Evolutionary conservation across 768 basidiomycete genomes (phyloP).

Genomic region (Dentipellis fragilis): DNA sequence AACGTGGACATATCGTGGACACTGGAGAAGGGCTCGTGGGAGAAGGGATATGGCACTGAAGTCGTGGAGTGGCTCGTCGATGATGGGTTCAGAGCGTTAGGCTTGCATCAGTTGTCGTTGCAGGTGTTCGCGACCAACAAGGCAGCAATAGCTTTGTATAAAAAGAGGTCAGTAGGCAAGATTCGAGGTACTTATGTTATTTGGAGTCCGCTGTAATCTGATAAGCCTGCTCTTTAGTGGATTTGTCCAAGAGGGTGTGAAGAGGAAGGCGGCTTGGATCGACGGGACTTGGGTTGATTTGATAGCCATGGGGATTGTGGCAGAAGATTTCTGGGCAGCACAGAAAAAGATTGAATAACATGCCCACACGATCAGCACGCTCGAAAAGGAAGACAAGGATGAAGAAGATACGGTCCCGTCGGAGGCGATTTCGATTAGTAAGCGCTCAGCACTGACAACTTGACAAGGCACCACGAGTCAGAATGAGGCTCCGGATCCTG

Average conservation of each 20-base stretch:
- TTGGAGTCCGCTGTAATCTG: background rate
- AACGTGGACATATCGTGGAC: conserved; percentile 1
- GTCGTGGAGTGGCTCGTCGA: conserved; percentile 5
- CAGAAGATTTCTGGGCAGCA: background rate
- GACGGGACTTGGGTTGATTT: background rate
- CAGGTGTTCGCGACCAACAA: conserved; percentile 5
- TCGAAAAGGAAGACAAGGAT: too few species aligned
- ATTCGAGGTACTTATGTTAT: too few species aligned
- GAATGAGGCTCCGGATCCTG: too few species aligned
- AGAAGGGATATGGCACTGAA: conserved; percentile 10
- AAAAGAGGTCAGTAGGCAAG: background rate
- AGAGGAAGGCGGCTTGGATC: conserved; percentile 23
- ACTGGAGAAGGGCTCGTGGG: conserved; percentile 5
- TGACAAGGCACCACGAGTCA: too few species aligned
- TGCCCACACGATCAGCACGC: too few species aligned
- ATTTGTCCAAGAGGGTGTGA: conserved; percentile 24
- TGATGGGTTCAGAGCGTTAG: conserved; percentile 3
- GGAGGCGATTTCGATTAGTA: too few species aligned
- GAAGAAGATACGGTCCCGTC: too few species aligned
- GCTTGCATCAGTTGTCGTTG: conserved; percentile 3
- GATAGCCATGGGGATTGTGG: background rate
- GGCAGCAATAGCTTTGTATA: conserved; percentile 8
- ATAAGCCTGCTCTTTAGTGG: conserved; percentile 14
- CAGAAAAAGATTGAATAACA: background rate
- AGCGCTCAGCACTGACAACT: too few species aligned